Conservation (phyloP, 805 yeast species). For the Komagataella kurtzmanii region DNA sequence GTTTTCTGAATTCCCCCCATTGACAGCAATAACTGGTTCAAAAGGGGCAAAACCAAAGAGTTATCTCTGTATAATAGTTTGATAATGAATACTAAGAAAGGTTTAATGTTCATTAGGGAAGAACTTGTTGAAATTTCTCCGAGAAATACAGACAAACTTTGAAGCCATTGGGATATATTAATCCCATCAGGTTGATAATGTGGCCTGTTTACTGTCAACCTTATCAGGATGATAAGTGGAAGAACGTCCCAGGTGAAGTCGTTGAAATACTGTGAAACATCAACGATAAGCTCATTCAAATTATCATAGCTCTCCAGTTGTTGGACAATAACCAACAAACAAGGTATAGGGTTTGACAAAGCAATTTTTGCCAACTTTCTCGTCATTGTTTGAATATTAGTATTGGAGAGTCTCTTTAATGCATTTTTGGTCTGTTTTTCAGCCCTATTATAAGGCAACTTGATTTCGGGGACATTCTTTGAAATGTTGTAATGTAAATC, state of each 20-base stretch:
- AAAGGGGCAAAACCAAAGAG: conserved; percentile 43
- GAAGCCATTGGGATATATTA: conserved; percentile 74
- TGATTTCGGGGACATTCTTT: conserved; percentile 41
- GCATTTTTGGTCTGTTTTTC: conserved; percentile 71
- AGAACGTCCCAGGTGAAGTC: conserved; percentile 77
- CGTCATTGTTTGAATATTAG: conserved; percentile 62
- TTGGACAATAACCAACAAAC: conserved; percentile 54
- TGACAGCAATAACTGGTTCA: conserved; percentile 50
- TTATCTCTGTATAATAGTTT: conserved; percentile 52
- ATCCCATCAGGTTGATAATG: conserved; percentile 69
- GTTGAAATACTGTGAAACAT: conserved; percentile 64
- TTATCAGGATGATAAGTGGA: conserved; percentile 56
- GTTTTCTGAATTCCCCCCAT: conserved; percentile 74
- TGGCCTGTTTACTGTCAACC: conserved; percentile 57
- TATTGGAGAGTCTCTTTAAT: conserved; percentile 70
- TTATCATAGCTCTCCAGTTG: conserved; percentile 91
- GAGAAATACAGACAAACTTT: conserved; percentile 65
- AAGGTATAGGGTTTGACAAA: conserved; percentile 67
- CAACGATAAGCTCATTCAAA: conserved; percentile 63
- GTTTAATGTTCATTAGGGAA: conserved; percentile 41
- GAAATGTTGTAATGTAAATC: conserved; percentile 50
- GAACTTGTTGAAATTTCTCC: conserved; percentile 54
- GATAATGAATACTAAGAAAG: conserved; percentile 44
- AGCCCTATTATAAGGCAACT: conserved; percentile 47
- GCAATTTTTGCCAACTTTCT: conserved; percentile 59